Percentiles rank a stretch among this genome's conserved stretches.
Conservation (phyloP, 176 grass and related monocot genomes). For the Hordeum marinum region DNA sequence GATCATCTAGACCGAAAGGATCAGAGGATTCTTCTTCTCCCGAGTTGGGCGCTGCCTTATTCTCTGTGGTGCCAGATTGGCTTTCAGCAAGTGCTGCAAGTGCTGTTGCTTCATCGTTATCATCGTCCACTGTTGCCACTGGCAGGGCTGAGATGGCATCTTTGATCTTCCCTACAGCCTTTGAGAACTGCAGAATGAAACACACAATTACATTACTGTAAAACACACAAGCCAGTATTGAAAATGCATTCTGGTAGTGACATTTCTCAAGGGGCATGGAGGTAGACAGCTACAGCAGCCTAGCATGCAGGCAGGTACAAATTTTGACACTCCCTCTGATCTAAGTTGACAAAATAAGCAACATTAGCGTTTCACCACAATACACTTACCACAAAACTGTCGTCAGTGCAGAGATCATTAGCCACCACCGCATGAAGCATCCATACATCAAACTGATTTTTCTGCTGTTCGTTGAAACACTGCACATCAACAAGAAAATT, state of each 20-base stretch:
- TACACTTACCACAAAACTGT: constrained; percentile 94
- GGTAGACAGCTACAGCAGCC: neutral
- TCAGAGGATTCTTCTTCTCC: constrained; percentile 54
- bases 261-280: neutral
- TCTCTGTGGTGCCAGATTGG: constrained; percentile 15
- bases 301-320: neutral
- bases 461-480: constrained; percentile 68
- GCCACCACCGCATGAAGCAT: constrained; percentile 72
- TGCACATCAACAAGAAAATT: constrained; percentile 37
- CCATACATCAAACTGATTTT: constrained; percentile 72
- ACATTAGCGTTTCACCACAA: neutral
- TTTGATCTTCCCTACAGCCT: constrained; percentile 86
- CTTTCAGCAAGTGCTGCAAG: constrained; percentile 46
- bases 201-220: neutral
- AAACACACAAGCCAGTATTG: neutral
- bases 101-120: constrained; percentile 56
- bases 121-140: constrained; percentile 57
- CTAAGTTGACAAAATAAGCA: neutral
- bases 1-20: constrained; percentile 79
- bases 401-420: constrained; percentile 96
- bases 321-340: no score
- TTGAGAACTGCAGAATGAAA: constrained; percentile 60
- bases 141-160: constrained; percentile 67
- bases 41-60: no score
- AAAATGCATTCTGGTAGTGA: neutral